Conservation (phyloP, 2,329 filamentous ascomycete genomes). For the Chaetomiaceae sp. region DNA sequence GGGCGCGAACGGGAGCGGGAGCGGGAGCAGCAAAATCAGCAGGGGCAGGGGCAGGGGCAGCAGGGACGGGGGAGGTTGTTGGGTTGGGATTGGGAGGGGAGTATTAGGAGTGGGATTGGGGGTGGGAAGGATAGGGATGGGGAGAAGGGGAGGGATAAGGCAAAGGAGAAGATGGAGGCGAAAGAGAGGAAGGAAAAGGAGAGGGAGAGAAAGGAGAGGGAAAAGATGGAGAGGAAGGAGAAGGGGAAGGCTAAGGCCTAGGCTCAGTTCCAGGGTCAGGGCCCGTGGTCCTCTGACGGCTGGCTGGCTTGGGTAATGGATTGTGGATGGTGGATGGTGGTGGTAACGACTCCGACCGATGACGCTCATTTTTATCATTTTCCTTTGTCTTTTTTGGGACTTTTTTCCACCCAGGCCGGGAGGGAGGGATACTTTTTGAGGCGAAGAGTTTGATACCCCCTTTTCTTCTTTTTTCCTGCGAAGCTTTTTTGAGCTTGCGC, state of each 20-base stretch:
- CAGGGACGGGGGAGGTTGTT: too few species aligned
- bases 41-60: not conserved
- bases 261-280: too few species aligned
- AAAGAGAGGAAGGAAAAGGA: not conserved
- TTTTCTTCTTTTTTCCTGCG: not conserved
- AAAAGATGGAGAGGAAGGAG: constrained; percentile 1
- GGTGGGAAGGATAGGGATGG: not conserved
- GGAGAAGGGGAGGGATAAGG: not conserved
- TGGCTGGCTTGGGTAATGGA: too few species aligned
- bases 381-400: not conserved
- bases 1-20: constrained; percentile 1
- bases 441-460: not conserved
- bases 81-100: too few species aligned
- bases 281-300: too few species aligned
- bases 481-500: too few species aligned
- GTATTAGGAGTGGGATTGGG: not conserved
- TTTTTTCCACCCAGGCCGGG: too few species aligned
- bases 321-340: too few species aligned
- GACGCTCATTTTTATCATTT: not conserved
- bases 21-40: too few species aligned
- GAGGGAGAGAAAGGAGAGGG: not conserved
- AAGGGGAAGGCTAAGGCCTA: not conserved
- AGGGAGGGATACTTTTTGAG: too few species aligned
- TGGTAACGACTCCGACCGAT: too few species aligned
- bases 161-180: not conserved